A percentile compares a stretch with the other conserved stretches of the same genome.
These are phyloP conservation scores for Microbotryum silenes-acaulis DNA, from an alignment of 1,284 basidiomycete species.

Conservation along the genomic window DNA sequence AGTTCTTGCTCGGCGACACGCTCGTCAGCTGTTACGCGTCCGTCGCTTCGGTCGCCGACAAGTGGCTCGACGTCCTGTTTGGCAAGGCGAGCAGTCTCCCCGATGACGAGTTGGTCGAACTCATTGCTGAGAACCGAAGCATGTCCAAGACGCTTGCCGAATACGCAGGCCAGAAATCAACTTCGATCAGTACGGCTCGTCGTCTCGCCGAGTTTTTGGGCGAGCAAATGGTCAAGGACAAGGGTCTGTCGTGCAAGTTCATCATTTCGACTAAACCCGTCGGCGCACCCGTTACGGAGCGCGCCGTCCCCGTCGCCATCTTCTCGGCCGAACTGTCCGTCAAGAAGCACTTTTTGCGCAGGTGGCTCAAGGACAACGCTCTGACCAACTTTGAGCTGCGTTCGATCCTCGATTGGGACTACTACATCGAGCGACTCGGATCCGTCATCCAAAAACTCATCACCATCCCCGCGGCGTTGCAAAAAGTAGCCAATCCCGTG, in stretches of 20 bases:
- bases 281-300: conserved; percentile 92
- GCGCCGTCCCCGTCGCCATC: conserved; percentile 96
- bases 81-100: conserved; percentile 72
- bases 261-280: conserved; percentile 93
- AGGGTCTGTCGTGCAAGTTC: conserved; percentile 96
- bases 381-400: conserved; percentile 84
- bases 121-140: conserved; percentile 96
- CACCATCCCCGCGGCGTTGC: conserved; percentile 98
- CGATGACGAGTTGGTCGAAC: conserved; percentile 90
- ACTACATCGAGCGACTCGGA: conserved; percentile 96
- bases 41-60: conserved; percentile 87
- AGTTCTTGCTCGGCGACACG: conserved; percentile 85
- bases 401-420: conserved; percentile 94
- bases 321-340: conserved; percentile 90
- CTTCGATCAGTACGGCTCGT: conserved; percentile 92
- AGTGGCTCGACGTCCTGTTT: conserved; percentile 95
- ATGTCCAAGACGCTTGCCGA: conserved; percentile 97
- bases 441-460: conserved; percentile 99
- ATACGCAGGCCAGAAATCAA: conserved; percentile 94
- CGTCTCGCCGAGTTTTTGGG: conserved; percentile 96
- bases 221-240: conserved; percentile 98
- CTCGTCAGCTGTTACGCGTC: conserved; percentile 92
- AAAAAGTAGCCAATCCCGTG: conserved; percentile 93
- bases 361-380: conserved; percentile 92
- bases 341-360: conserved; percentile 83